Evolutionary conservation across 768 basidiomycete species (phyloP).

Genomic region (Naganishia vishniacii): DNA sequence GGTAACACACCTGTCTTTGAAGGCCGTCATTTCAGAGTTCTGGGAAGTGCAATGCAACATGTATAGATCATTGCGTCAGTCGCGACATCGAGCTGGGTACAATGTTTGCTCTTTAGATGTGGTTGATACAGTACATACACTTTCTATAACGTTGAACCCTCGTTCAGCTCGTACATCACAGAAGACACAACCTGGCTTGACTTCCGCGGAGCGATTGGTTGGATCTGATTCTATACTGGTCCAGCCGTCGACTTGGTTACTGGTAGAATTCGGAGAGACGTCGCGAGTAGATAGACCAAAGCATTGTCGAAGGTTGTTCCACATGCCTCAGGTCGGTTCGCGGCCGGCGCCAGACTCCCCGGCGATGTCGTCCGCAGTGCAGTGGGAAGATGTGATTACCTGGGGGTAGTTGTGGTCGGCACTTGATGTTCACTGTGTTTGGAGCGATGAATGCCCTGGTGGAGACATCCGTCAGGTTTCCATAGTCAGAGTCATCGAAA

Average conservation of each 20-base stretch:
- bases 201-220: too few species aligned
- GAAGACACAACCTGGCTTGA: constrained; percentile 36
- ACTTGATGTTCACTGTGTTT: too few species aligned
- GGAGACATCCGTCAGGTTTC: too few species aligned
- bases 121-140: constrained; percentile 27
- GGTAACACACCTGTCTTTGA: constrained; percentile 40
- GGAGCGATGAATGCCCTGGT: too few species aligned
- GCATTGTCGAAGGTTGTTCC: background rate
- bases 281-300: background rate
- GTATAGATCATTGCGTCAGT: too few species aligned
- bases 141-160: constrained; percentile 38
- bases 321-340: background rate
- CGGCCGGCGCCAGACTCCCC: too few species aligned
- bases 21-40: constrained; percentile 41
- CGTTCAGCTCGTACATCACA: constrained; percentile 37
- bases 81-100: too few species aligned
- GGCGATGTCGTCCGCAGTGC: too few species aligned
- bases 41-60: background rate
- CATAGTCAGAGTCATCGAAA: too few species aligned
- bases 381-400: too few species aligned
- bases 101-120: too few species aligned
- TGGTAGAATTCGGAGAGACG: background rate
- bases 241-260: background rate
- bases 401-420: too few species aligned
- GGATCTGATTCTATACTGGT: background rate